Evolutionary conservation across 257 asterid genomes (phyloP).

Genomic region (Eucommia ulmoides): DNA sequence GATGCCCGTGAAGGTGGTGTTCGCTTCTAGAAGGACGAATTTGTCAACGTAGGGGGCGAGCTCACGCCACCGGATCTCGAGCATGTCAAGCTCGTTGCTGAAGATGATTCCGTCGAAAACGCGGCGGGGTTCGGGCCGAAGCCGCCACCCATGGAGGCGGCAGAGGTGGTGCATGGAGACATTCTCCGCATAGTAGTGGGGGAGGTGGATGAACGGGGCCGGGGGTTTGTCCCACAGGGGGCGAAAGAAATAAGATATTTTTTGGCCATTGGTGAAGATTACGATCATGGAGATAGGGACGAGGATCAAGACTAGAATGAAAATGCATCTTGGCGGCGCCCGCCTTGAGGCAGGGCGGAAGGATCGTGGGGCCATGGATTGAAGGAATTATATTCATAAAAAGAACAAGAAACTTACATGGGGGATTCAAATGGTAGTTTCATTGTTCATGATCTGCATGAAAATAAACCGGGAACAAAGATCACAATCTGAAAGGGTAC

Average conservation of each 20-base stretch:
- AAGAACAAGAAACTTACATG: too few relatives aligned
- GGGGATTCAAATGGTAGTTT: too few relatives aligned
- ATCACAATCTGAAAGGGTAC: too few relatives aligned
- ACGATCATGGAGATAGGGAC: conserved; percentile 28
- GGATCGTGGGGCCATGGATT: conserved; percentile 54
- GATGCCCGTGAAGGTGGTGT: conserved; percentile 90
- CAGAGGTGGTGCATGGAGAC: conserved; percentile 73
- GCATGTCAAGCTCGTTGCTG: conserved; percentile 82
- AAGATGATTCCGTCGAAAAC: conserved; percentile 75
- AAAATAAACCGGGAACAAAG: too few relatives aligned
- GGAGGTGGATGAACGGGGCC: conserved; percentile 40
- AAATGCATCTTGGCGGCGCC: conserved; percentile 19
- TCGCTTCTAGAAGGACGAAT: conserved; percentile 75
- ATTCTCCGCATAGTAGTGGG: conserved; percentile 87
- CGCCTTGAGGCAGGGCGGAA: conserved; percentile 31
- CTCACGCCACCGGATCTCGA: conserved; percentile 84
- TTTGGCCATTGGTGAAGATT: conserved; percentile 28
- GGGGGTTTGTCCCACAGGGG: conserved; percentile 96
- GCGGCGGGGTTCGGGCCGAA: conserved; percentile 64
- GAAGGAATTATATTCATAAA: too few relatives aligned
- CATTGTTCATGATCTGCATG: too few relatives aligned
- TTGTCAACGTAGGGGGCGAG: conserved; percentile 56
- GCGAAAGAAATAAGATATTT: conserved; percentile 72
- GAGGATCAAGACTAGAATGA: conserved; percentile 31
- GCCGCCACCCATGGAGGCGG: conserved; percentile 76